Percentiles rank a stretch among this genome's conserved stretches.
phyloP scores from a whole-genome alignment of 139 green algal species.

The Medakamo hakoo region DNA sequence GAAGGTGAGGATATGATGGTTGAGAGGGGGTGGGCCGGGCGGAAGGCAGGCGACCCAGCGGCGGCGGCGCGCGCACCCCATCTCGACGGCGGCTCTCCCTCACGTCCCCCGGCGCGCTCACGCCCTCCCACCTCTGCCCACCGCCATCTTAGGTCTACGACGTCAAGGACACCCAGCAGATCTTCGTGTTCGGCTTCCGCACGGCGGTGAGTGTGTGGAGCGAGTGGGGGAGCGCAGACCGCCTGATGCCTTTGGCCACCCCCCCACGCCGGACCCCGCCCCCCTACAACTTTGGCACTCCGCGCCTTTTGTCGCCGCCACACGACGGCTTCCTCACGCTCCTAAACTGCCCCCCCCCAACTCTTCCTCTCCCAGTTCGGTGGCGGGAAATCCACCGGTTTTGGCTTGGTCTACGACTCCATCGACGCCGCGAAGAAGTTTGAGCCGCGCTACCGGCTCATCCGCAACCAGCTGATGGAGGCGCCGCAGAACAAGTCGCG shows the following conservation, averaged over 20 bases:
- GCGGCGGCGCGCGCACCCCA: too few relatives aligned
- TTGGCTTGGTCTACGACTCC: slow-evolving; percentile 97
- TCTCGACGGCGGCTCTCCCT: too few relatives aligned
- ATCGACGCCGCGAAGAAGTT: slow-evolving; percentile 90
- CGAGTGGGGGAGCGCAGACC: not conserved
- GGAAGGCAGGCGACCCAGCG: too few relatives aligned
- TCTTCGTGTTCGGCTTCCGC: slow-evolving; percentile 93
- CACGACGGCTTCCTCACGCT: not conserved
- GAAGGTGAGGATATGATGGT: too few relatives aligned
- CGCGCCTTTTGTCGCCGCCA: not conserved
- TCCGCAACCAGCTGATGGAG: slow-evolving; percentile 72
- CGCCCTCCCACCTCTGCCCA: too few relatives aligned
- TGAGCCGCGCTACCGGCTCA: slow-evolving; percentile 93
- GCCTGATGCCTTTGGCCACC: not conserved
- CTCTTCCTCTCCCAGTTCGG: slow-evolving; percentile 59
- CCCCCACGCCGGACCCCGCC: too few relatives aligned
- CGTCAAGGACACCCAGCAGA: slow-evolving; percentile 62
- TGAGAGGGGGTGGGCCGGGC: too few relatives aligned
- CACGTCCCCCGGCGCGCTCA: too few relatives aligned
- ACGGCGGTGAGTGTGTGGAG: slow-evolving; percentile 57
- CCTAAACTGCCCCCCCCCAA: too few relatives aligned
- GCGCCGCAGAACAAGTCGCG: slow-evolving; percentile 62
- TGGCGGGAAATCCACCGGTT: slow-evolving; percentile 97
- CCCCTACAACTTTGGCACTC: too few relatives aligned
- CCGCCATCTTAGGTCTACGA: too few relatives aligned